Base-by-base conservation (phyloP, 768 basidiomycete genomes). In the Leccinum sublutescens region DNA sequence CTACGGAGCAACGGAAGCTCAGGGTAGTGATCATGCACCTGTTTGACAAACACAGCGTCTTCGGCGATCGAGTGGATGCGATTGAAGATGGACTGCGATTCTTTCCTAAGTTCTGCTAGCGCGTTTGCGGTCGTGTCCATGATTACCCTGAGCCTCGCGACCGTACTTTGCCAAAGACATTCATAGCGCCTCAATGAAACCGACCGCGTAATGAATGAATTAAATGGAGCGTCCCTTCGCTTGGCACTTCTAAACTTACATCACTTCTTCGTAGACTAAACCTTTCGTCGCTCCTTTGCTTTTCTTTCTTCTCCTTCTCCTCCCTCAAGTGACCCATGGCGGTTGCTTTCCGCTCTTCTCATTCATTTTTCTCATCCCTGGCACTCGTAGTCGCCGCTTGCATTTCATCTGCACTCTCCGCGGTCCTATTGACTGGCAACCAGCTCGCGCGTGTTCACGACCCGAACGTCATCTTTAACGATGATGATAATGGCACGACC, bases 41-140 rank as follows among this genome's bases (percentile, higher is more conserved):
- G 69, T 14, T 75, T 58, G 1, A 98, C 87, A 64, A 95, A 98
- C 0, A 60, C 62, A 15, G 87, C 79, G 65, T 98, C 96, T 56
- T 89, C 83, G 4, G 79, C 78, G 56, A 98, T 89, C 7, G 94
- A 96, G 62, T 91, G 93, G 1, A 98, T 70, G 9, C 96, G 87
- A 68, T 95, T 94, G 78, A 84, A 95, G 23, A 94, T 78, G 70
- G 93, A 91, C 23, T 86, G 72, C 4, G 86, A 85, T 63, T 91
- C 88, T 63, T 79, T 85, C 10, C 88, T 83, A 34, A 91, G 77
- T 51, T 82, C 52, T 45, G 43, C 43, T 4, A 45, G 19, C 43
- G 19, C 19, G 5, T 45, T 19, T 19, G 43, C 43, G 19, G 43
- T 45, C 5, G 43, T 45, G 43, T 45, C 48, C 48, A 49, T 48